These are phyloP conservation scores for Cyberlindnera samutprakarnensis DNA, from an alignment of 805 yeast genomes.

Conservation along the genomic window DNA sequence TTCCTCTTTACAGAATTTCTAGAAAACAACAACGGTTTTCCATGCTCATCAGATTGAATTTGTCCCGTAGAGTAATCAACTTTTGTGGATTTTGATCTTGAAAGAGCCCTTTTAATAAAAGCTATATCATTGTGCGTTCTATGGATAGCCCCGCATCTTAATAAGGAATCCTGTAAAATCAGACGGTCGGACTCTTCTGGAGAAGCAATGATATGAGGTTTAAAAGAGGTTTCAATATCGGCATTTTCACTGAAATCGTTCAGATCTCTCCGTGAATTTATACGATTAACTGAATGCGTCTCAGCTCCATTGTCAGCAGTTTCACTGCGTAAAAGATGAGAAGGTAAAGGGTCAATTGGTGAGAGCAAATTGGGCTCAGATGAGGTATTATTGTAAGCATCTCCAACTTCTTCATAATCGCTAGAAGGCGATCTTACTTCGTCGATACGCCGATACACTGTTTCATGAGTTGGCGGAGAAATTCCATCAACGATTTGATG, in stretches of 20 bases:
- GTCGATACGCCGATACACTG: too few species aligned
- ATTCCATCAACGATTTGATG: neutral
- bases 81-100: conserved; percentile 4
- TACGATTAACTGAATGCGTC: neutral
- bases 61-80: too few species aligned
- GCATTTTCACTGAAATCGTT: neutral
- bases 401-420: neutral
- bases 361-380: neutral
- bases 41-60: too few species aligned
- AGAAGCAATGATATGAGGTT: conserved; percentile 1
- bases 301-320: neutral
- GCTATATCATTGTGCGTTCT: conserved; percentile 7
- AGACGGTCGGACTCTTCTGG: conserved; percentile 2
- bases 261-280: neutral
- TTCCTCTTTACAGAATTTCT: too few species aligned
- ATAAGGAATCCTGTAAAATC: neutral
- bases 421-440: too few species aligned
- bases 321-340: neutral
- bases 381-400: neutral
- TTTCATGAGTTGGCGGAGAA: too few species aligned
- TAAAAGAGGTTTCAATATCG: neutral
- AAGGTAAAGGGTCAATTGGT: conserved; percentile 1
- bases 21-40: too few species aligned
- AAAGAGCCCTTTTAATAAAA: conserved; percentile 5
- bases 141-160: neutral